Evolutionary conservation across 495 filamentous ascomycete species (phyloP).

Genomic region (Aspergillus wentii): DNA sequence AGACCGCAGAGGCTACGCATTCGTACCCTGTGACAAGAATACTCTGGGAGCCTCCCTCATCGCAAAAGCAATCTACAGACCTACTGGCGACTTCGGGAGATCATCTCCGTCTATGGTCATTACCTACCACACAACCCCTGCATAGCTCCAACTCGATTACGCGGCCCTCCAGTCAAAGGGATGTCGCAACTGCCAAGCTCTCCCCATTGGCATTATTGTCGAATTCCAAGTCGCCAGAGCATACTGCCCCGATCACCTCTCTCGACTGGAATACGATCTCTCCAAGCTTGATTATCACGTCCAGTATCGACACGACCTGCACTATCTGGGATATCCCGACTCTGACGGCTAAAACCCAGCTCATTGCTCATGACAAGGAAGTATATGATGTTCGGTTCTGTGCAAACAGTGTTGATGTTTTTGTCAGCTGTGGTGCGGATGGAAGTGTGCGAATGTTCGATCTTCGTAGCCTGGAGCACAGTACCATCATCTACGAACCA

Average conservation of each 20-base stretch:
- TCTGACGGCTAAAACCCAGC: conserved; percentile 93
- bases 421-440: conserved; percentile 96
- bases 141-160: conserved; percentile 69
- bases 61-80: conserved; percentile 94
- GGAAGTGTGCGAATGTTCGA: conserved; percentile 99
- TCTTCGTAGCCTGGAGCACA: conserved; percentile 91
- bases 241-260: conserved; percentile 92
- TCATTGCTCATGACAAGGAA: conserved; percentile 98
- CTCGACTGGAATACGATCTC: conserved; percentile 97
- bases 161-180: conserved; percentile 56
- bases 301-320: conserved; percentile 97
- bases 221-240: conserved; percentile 97
- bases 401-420: conserved; percentile 92
- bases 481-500: conserved; percentile 98
- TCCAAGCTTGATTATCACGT: conserved; percentile 95
- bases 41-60: conserved; percentile 95
- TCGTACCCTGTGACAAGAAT: conserved; percentile 96
- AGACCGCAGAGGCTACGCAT: conserved; percentile 95
- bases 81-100: conserved; percentile 94
- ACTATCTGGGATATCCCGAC: conserved; percentile 99
- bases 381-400: conserved; percentile 98
- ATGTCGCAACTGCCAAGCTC: conserved; percentile 72
- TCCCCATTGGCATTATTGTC: conserved; percentile 90
- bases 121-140: conserved; percentile 53
- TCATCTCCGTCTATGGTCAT: conserved; percentile 91